These are phyloP conservation scores for Melanomma pulvis-pyrius DNA, from an alignment of 495 filamentous ascomycete genomes.

Conservation along the genomic window DNA sequence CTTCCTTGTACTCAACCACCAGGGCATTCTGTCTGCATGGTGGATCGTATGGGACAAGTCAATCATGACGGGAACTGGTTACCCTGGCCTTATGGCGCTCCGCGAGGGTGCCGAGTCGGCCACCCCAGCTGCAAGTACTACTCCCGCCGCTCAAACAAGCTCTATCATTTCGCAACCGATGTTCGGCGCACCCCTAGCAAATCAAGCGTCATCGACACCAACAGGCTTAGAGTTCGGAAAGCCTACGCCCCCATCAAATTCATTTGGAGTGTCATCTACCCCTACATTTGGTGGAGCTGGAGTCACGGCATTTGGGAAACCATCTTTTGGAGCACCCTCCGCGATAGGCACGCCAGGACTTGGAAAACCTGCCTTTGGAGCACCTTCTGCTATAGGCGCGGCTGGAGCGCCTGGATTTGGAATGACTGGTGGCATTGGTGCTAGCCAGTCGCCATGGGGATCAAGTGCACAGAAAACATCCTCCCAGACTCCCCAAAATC, in stretches of 20 bases:
- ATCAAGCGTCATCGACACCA: background rate
- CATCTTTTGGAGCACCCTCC: conserved; percentile 42
- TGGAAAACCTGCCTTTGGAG: conserved; percentile 40
- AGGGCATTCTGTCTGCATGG: conserved; percentile 84
- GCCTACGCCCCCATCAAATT: no score
- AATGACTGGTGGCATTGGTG: conserved; percentile 44
- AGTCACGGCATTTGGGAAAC: background rate
- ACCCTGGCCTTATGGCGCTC: conserved; percentile 62
- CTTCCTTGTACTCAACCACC: conserved; percentile 82
- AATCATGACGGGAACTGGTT: conserved; percentile 70
- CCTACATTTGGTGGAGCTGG: conserved; percentile 9
- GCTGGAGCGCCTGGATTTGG: conserved; percentile 23
- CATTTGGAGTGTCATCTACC: no score
- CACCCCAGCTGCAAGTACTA: background rate
- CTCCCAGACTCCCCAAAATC: conserved; percentile 24
- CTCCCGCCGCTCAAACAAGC: background rate
- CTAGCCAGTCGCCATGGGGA: conserved; percentile 50
- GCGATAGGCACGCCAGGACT: conserved; percentile 43
- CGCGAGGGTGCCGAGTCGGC: background rate
- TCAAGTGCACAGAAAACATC: conserved; percentile 34
- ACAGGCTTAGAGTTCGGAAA: background rate
- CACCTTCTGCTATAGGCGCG: conserved; percentile 47
- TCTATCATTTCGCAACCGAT: conserved; percentile 1
- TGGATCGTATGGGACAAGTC: conserved; percentile 90
- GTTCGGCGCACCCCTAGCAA: conserved; percentile 14